A percentile compares a stretch with the other conserved stretches of the same genome.
Evolutionary conservation across 2,329 filamentous ascomycete species (phyloP).

Genomic region (Sclerotinia trifoliorum): DNA sequence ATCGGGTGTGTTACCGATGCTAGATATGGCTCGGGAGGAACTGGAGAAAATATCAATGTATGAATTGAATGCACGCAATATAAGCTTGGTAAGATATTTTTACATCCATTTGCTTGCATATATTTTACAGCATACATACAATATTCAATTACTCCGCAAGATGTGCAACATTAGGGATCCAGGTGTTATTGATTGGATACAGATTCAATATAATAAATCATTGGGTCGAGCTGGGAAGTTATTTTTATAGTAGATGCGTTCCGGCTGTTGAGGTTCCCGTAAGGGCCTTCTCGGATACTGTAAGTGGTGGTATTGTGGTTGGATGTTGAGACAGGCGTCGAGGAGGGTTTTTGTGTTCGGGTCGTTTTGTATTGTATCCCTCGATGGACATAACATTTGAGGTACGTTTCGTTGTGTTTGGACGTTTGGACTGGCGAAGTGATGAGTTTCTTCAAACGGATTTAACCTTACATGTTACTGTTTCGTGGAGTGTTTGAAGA

Average conservation of each 20-base stretch:
- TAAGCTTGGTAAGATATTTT: neutral
- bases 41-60: neutral
- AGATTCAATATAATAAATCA: neutral
- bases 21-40: neutral
- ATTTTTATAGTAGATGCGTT: neutral
- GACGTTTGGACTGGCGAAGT: neutral
- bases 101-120: neutral
- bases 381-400: neutral
- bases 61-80: neutral
- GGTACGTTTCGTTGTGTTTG: neutral
- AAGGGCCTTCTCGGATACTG: neutral
- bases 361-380: neutral
- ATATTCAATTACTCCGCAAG: conserved; percentile 10
- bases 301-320: neutral
- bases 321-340: neutral
- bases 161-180: neutral
- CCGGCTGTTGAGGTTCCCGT: neutral
- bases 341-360: neutral
- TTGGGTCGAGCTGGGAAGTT: neutral
- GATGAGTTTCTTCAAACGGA: neutral
- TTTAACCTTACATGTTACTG: too few relatives aligned
- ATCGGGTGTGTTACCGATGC: neutral
- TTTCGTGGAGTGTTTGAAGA: neutral
- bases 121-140: neutral
- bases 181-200: neutral